Conservation (phyloP, 345 rosid species). For the Gossypium ekmanianum region DNA sequence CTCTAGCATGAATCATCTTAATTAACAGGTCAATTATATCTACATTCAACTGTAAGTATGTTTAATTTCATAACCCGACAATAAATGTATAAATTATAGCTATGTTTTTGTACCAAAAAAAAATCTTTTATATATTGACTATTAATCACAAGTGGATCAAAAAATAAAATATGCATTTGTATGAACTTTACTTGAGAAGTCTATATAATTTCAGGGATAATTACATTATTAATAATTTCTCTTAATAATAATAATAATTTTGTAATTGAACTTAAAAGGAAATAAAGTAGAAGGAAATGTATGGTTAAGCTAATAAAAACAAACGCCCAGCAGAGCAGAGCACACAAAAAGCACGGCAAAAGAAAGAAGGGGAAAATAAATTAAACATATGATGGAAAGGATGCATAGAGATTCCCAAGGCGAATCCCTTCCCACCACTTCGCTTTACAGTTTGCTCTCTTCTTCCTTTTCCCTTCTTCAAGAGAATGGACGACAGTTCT, state of each 20-base stretch:
- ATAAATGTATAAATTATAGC: too few species aligned
- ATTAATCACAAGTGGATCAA: neutral
- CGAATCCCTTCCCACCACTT: conserved; percentile 40
- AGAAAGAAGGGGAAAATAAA: too few species aligned
- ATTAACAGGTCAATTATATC: neutral
- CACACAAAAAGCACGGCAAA: neutral
- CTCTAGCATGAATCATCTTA: neutral
- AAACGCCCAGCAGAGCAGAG: neutral
- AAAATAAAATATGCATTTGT: too few species aligned
- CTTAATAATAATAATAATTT: too few species aligned
- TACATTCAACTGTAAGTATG: neutral
- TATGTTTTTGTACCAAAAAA: too few species aligned
- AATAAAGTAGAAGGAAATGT: too few species aligned
- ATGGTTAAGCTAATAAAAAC: neutral
- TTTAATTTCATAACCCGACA: neutral
- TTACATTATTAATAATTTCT: too few species aligned
- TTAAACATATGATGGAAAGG: neutral
- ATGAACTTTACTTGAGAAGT: too few species aligned
- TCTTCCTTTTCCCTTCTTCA: conserved; percentile 48
- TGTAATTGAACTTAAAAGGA: too few species aligned
- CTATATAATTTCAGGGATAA: too few species aligned
- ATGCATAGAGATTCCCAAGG: conserved; percentile 47
- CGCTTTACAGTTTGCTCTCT: conserved; percentile 43
- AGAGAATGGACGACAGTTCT: conserved; percentile 53
- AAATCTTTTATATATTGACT: too few species aligned